Evolutionary conservation across 2,329 filamentous ascomycete genomes (phyloP).

Genomic region (Cadophora luteo-olivacea): DNA sequence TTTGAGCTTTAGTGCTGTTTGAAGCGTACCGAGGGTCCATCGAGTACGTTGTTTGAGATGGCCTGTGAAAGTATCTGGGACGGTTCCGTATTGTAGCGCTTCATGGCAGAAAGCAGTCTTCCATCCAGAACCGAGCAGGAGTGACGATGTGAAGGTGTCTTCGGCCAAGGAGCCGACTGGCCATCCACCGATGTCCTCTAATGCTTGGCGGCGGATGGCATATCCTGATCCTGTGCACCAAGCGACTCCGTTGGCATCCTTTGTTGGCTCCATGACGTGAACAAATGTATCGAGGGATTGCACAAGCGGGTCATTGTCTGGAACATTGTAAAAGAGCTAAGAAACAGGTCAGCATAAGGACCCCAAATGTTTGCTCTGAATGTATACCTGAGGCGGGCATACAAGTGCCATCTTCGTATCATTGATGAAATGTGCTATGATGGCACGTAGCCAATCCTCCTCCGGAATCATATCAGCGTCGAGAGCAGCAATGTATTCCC

Average conservation of each 20-base stretch:
- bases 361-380: too few relatives aligned
- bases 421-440: conserved; percentile 63
- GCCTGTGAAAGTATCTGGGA: conserved; percentile 51
- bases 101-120: conserved; percentile 66
- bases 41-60: too few relatives aligned
- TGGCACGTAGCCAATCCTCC: conserved; percentile 62
- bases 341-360: too few relatives aligned
- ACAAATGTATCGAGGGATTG: conserved; percentile 63
- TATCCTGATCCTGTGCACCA: conserved; percentile 72
- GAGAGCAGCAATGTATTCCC: conserved; percentile 65
- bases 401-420: conserved; percentile 63
- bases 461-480: conserved; percentile 75
- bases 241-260: conserved; percentile 57
- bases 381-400: conserved; percentile 58
- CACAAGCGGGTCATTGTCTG: conserved; percentile 62
- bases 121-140: conserved; percentile 67
- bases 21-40: too few relatives aligned
- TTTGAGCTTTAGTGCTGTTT: too few relatives aligned
- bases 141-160: conserved; percentile 64
- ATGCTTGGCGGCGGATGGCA: conserved; percentile 61
- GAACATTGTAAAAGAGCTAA: conserved; percentile 65
- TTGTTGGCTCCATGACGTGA: conserved; percentile 56
- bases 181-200: conserved; percentile 67
- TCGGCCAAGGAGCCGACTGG: conserved; percentile 65
- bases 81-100: conserved; percentile 64